Base-by-base conservation (phyloP, 805 yeast species). In the Wickerhamomyces rabaulensis region DNA sequence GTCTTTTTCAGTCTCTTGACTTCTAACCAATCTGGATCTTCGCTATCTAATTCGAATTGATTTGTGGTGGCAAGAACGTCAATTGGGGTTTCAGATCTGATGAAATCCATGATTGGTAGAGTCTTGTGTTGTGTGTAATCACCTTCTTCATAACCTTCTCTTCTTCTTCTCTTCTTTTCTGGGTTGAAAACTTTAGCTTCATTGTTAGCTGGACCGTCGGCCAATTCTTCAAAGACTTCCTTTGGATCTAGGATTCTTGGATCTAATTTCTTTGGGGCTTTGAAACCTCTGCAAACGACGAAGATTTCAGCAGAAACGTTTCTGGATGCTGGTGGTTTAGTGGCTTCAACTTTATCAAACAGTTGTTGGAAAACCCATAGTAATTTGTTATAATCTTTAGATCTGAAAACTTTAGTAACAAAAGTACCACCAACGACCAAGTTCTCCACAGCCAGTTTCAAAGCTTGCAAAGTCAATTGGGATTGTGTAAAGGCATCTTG, bases 401-500 rank as follows among this genome's bases (percentile, higher is more conserved):
- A 94, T 69, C 99, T 79, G 82, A 94, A 94, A 64, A 94, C 87
- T 64, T 94, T 94, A 40, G 99, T 92, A 35, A 94, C 92, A 65
- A 94, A 94, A 27, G 94, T 88, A 56, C 99, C 99, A 44, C 96
- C 96, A 12, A 87, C 86, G 26, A 78, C 74, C 60, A 94, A 74
- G 67, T 94, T 90, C 68, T 94, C 99, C 13, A 84, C 96, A 1
- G 99, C 99, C 50, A 94, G 74, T 65, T 84, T 89, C 60, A 94
- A 74, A 27, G 98, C 96, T 71, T 91, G 96, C 55, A 94, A 73
- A 26, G 96, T 95, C 57, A 94, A 80, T 63, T 92, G 98, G 23
- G 97, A 89, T 71, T 94, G 99, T 2, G 98, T 89, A 70, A 88
- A 94, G 1, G 99, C 99, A 80, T 94, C 99, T 68, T 94, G 99